Conservation (phyloP, 352 stramenopile species). For the Phytophthora cactorum region DNA sequence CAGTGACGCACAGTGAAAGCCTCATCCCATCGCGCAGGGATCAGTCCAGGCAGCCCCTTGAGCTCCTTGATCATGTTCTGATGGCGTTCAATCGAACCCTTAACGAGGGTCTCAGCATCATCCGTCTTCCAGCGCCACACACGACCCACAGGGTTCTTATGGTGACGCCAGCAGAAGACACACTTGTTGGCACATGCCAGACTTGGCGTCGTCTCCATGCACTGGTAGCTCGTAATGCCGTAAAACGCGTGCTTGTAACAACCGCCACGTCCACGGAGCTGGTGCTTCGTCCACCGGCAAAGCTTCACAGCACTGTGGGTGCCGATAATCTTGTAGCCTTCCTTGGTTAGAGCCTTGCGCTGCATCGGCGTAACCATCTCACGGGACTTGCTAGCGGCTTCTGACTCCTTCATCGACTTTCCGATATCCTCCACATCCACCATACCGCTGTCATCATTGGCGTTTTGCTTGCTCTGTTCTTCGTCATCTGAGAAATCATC, state of each 20-base stretch:
- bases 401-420: constrained; percentile 86
- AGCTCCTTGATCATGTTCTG: constrained; percentile 96
- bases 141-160: constrained; percentile 98
- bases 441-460: constrained; percentile 55
- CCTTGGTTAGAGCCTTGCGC: constrained; percentile 94
- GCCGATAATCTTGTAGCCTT: constrained; percentile 99
- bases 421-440: constrained; percentile 90
- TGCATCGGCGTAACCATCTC: constrained; percentile 98
- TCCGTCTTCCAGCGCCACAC: constrained; percentile 99
- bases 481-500: constrained; percentile 78
- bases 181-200: constrained; percentile 99
- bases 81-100: constrained; percentile 91
- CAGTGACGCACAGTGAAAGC: constrained; percentile 97
- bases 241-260: constrained; percentile 99
- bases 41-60: constrained; percentile 95
- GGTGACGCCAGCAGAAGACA: constrained; percentile 98
- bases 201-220: constrained; percentile 98
- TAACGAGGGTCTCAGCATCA: constrained; percentile 94
- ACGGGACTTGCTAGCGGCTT: constrained; percentile 65
- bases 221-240: constrained; percentile 99
- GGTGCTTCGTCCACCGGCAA: constrained; percentile 99
- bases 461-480: constrained; percentile 41
- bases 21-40: constrained; percentile 94
- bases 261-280: constrained; percentile 95
- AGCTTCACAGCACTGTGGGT: constrained; percentile 98